Evolutionary conservation across 495 filamentous ascomycete genomes (phyloP), one percentile per base, ranked within the genome.

Genomic region (Podospora pseudocomata): DNA sequence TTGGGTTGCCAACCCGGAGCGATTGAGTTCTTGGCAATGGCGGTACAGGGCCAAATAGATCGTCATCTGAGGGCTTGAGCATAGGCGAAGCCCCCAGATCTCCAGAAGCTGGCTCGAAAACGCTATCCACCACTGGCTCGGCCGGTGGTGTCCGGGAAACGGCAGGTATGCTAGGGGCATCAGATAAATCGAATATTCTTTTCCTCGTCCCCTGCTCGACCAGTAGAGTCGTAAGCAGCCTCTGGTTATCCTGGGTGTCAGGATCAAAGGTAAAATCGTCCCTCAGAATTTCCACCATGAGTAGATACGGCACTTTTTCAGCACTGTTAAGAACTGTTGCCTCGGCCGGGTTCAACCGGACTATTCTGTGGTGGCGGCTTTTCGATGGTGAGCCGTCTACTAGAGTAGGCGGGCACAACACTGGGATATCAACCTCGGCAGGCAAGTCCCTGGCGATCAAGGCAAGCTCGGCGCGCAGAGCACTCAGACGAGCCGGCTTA

Each of bases 191-290:
- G 67, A 92, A 92, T 60, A 92, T 84, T 32, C 90, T 81, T 71
- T 85, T 88, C 13, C 81, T 77, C 23, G 80, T 82, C 23, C 85
- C 86, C 74, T 89, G 87, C 66, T 91, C 89, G 5, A 84, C 78
- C 65, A 91, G 63, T 49, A 92, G 74, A 34, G 81, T 87, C 9
- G 80, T 77, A 15, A 92, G 78, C 34, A 92, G 76, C 63, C 81
- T 79, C 69, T 89, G 80, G 70, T 92, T 92, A 44, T 88, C 85
- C 49, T 80, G 78, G 2, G 87, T 86, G 49, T 87, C 85, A 4
- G 90, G 88, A 67, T 92, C 86, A 71, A 92, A 92, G 65, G 86
- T 86, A 73, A 92, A 92, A 70, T 92, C 90, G 49, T 92, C 90
- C 5, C 84, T 79, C 56, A 92, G 75, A 7, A 92, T 86, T 73